Base-by-base conservation (phyloP, 2,329 filamentous ascomycete genomes). In the Ophiostoma montium region DNA sequence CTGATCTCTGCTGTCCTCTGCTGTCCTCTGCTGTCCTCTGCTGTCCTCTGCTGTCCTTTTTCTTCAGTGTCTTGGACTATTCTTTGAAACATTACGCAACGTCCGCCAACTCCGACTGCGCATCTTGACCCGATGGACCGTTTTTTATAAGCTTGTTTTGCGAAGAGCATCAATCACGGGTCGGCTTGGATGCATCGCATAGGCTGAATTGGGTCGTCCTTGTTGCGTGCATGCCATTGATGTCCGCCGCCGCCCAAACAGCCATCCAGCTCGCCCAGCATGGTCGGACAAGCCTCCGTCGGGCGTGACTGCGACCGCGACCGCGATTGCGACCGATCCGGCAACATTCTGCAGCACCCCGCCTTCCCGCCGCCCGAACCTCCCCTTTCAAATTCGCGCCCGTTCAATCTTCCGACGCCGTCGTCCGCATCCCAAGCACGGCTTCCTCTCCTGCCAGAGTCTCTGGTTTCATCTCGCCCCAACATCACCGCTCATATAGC, bases 281-380 rank as follows among this genome's bases (percentile, higher is more conserved):
- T 60, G 59, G 58, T 58, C 21, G 57, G 54, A 51, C 56, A 60
- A 55, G 48, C 54, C 52, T 53, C 57, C 57, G 50, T 58, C 32
- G 49, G 44, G 15, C 45, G 38, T 60, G 54, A 60, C 58, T 57
- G 50, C 32, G 45, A 49, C 45, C 44, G 42, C 19, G 47, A 52
- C 31, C 49, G 51, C 49, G 47, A 52, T 27, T 44, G 51, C 48
- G 52, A 53, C 47, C 53, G 52, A 19, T 30, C 36, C 45, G 39
- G 36, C 35, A 39, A 23, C 39, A 9, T 39, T 16, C 35, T 44
- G 19, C 30, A 21, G 9, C 46, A 39, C 50, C 32, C 23, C 46
- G 21, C 47, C 39, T 43, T 45, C 21, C 47, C 50, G 7, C 35
- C 41, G 12, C 33, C 41, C 19, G 39, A 31, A 18, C 35, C 51